Conservation (phyloP, 139 green algal genomes). For the Ostreobium quekettii region DNA sequence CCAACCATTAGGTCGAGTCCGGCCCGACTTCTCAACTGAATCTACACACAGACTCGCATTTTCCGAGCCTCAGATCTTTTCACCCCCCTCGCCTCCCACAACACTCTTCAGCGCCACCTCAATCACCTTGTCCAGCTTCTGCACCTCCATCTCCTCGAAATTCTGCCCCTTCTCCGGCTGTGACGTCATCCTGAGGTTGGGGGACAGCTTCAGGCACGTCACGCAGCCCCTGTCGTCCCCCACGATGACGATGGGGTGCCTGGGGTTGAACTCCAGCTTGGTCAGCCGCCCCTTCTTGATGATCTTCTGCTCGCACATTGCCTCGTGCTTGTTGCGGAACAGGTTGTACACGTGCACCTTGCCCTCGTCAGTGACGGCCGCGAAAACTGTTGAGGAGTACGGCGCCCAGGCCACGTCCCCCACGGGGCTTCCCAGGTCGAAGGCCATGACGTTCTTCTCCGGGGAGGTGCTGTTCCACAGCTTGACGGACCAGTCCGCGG, state of each 20-base stretch:
- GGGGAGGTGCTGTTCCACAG: constrained; percentile 42
- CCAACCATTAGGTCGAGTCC: too few relatives aligned
- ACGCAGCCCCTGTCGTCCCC: constrained; percentile 79
- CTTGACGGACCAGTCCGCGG: constrained; percentile 86
- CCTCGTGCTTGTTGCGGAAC: constrained; percentile 59
- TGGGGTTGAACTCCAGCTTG: constrained; percentile 78
- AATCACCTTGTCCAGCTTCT: constrained; percentile 1
- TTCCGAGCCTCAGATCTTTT: too few relatives aligned
- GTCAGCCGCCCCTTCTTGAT: constrained; percentile 73
- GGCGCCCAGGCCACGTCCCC: constrained; percentile 86
- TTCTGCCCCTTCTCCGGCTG: neutral
- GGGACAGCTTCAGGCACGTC: constrained; percentile 79
- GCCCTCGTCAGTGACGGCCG: constrained; percentile 69
- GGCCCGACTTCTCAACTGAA: too few relatives aligned
- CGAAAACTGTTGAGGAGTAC: constrained; percentile 77
- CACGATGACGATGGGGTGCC: constrained; percentile 78
- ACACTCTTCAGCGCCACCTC: neutral
- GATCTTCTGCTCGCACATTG: constrained; percentile 82
- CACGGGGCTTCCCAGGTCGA: constrained; percentile 62
- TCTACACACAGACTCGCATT: too few relatives aligned
- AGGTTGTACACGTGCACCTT: constrained; percentile 84
- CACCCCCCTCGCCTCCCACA: neutral
- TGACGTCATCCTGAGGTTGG: constrained; percentile 67
- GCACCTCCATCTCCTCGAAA: neutral
- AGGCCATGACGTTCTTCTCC: constrained; percentile 30